Base-by-base conservation (phyloP, 1,284 basidiomycete genomes). In the Trametes sp. region DNA sequence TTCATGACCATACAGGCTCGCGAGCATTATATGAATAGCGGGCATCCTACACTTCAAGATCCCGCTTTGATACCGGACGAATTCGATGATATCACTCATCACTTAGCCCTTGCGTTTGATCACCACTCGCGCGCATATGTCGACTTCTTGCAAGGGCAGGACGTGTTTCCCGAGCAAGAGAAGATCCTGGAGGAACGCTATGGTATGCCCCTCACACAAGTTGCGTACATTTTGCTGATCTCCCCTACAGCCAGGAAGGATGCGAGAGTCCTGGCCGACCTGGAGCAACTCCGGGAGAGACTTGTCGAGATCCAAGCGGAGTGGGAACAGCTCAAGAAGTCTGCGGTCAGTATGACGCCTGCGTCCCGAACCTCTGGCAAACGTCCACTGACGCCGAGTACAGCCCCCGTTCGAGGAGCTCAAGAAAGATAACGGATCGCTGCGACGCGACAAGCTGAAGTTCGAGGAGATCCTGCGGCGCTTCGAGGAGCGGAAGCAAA, bases 61-160 rank as follows among this genome's bases (percentile, higher is more conserved):
- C 73, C 87, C 46, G 75, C 82, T 54, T 81, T 80, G 57, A 73
- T 93, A 58, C 86, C 88, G 11, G 84, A 89, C 70, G 82, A 88
- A 74, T 90, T 92, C 62, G 86, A 90, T 16, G 89, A 95, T 70
- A 84, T 85, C 5, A 79, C 87, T 60, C 85, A 94, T 35, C 88
- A 94, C 55, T 84, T 87, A 61, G 87, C 92, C 0, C 78, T 95
- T 16, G 86, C 90, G 1, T 91, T 93, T 70, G 86, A 93, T 54
- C 94, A 92, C 75, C 87, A 86, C 44, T 79, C 85, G 6, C 82
- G 85, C 54, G 84, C 92, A 0, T 96, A 96, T 70, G 78, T 82
- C 2, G 74, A 85, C 21, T 96, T 94, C 82, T 77, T 94, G 35
- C 84, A 87, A 48, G 86, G 87, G 4, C 82, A 82, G 11, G 93